Evolutionary conservation across 306 rosid genomes (phyloP).

Genomic region (Vigna nakashimae): DNA sequence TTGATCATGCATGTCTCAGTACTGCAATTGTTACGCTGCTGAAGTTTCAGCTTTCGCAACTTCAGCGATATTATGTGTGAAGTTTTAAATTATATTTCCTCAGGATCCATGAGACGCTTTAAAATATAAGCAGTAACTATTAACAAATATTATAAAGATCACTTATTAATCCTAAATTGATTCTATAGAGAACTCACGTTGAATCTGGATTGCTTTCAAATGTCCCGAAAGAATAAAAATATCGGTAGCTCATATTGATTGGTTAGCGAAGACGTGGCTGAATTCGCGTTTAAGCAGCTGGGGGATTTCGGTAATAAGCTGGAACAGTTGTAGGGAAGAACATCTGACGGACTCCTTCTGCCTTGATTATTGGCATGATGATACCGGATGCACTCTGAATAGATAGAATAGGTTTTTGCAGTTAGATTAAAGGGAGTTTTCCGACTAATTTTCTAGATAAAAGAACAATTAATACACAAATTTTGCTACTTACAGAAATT

Average conservation of each 20-base stretch:
- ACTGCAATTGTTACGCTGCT: neutral
- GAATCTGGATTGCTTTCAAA: constrained; percentile 14
- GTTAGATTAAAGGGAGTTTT: constrained; percentile 1
- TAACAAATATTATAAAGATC: neutral
- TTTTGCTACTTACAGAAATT: constrained; percentile 61
- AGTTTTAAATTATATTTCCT: too few species aligned
- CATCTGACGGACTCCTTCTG: constrained; percentile 97
- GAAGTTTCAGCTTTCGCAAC: neutral
- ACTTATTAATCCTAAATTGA: neutral
- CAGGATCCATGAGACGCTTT: too few species aligned
- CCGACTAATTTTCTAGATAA: neutral
- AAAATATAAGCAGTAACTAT: too few species aligned
- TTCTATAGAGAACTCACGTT: neutral
- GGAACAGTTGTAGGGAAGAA: constrained; percentile 86
- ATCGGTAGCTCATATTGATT: constrained; percentile 5
- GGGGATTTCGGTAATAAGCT: constrained; percentile 82
- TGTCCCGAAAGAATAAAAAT: constrained; percentile 11
- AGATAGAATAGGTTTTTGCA: constrained; percentile 24
- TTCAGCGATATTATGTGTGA: neutral
- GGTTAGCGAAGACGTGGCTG: neutral
- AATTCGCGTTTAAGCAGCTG: constrained; percentile 34
- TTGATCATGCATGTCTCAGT: too few species aligned
- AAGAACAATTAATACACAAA: neutral
- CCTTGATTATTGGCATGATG: constrained; percentile 87
- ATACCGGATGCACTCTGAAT: constrained; percentile 88